phyloP scores from a whole-genome alignment of 1,284 basidiomycete species.

The Heterobasidion parviporum region DNA sequence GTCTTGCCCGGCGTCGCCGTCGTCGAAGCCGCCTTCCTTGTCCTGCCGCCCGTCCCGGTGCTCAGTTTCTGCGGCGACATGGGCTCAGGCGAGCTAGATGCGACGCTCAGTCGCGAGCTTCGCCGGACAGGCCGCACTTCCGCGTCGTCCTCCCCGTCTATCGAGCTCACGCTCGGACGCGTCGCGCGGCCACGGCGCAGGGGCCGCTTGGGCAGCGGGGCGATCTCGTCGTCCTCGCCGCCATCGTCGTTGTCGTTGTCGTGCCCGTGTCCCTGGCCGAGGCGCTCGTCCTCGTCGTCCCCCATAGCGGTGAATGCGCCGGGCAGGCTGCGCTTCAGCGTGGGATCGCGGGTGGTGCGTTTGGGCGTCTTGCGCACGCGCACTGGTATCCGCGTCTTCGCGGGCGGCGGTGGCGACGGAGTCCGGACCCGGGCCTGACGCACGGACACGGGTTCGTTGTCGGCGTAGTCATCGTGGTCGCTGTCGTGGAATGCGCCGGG shows the following conservation, averaged over 20 bases:
- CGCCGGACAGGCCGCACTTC: constrained; percentile 5
- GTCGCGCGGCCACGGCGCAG: constrained; percentile 16
- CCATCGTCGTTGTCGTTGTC: constrained; percentile 4
- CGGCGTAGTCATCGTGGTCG: background rate
- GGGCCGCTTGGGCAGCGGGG: constrained; percentile 35
- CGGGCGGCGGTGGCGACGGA: constrained; percentile 10
- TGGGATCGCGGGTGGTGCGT: constrained; percentile 12
- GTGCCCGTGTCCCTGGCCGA: too few relatives aligned
- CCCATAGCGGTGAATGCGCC: constrained; percentile 40
- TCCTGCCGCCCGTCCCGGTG: constrained; percentile 5
- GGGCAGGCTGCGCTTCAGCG: constrained; percentile 38
- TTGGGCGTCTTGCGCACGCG: constrained; percentile 10
- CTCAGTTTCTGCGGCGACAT: constrained; percentile 10
- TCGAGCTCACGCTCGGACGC: constrained; percentile 13
- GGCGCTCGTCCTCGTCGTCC: constrained; percentile 29
- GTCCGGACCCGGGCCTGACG: constrained; percentile 2
- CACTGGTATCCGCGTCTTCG: constrained; percentile 7
- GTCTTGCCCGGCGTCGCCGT: background rate
- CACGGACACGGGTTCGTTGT: constrained; percentile 1
- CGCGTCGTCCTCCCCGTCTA: constrained; percentile 4
- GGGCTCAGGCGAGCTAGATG: constrained; percentile 11
- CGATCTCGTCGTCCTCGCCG: constrained; percentile 41
- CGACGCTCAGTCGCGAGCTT: constrained; percentile 12
- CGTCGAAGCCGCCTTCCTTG: constrained; percentile 2
- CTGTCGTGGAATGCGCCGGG: constrained; percentile 2